phyloP scores from a whole-genome alignment of 202 grass and related monocot genomes.

The Elaeis oleifera region DNA sequence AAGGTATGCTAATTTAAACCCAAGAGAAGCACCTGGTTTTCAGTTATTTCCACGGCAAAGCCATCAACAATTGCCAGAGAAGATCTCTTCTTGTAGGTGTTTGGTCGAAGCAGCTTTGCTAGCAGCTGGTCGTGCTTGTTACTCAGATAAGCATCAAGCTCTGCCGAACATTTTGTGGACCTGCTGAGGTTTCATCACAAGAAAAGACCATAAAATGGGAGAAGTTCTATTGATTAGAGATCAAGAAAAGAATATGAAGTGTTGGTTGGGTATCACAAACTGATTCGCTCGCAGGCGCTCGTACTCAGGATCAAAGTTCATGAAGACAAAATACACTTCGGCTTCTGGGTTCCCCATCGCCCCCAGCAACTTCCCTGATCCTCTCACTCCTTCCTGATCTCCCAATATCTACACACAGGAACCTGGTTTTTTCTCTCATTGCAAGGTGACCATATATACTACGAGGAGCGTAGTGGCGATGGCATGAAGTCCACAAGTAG shows the following conservation, averaged over 20 bases:
- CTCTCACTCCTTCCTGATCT: too few species aligned
- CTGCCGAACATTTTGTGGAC: conserved; percentile 66
- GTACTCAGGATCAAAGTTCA: conserved; percentile 93
- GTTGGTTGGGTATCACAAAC: conserved; percentile 18
- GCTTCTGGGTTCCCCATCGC: conserved; percentile 50
- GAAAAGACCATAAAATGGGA: too few species aligned
- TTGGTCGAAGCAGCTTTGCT: conserved; percentile 53
- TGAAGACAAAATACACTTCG: conserved; percentile 99
- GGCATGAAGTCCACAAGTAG: too few species aligned
- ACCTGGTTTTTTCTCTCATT: too few species aligned
- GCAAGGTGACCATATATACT: too few species aligned
- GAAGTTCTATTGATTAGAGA: too few species aligned
- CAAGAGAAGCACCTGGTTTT: conserved; percentile 43
- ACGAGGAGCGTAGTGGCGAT: too few species aligned
- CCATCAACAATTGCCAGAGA: conserved; percentile 92
- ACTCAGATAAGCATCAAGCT: conserved; percentile 73
- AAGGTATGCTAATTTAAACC: too few species aligned
- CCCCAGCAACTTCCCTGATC: not conserved
- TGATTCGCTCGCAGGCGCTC: conserved; percentile 67
- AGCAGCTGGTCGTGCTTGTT: conserved; percentile 86
- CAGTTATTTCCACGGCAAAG: conserved; percentile 83
- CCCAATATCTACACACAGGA: too few species aligned
- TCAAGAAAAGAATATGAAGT: too few species aligned
- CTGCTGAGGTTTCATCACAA: conserved; percentile 17
- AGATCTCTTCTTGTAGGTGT: conserved; percentile 74